Conservation (phyloP, 768 basidiomycete genomes). For the Suillus ampliporus region DNA sequence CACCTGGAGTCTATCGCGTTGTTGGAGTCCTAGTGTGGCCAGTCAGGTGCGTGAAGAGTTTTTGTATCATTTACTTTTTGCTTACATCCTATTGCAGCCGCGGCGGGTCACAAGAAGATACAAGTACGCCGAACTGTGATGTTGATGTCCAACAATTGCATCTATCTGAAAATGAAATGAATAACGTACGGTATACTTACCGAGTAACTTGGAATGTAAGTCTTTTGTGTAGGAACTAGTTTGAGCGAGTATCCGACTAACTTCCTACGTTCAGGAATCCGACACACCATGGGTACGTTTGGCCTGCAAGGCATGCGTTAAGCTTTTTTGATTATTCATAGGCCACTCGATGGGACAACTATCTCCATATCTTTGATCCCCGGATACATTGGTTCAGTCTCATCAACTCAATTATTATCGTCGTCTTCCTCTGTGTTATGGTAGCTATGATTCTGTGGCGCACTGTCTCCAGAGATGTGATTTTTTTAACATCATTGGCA, state of each 20-base stretch:
- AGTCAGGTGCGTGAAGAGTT: conserved; percentile 38
- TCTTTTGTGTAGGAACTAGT: conserved; percentile 13
- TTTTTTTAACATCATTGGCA: conserved; percentile 27
- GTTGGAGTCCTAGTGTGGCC: conserved; percentile 95
- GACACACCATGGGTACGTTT: conserved; percentile 77
- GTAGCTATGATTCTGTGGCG: conserved; percentile 89
- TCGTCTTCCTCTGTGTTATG: conserved; percentile 90
- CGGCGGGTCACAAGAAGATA: conserved; percentile 59
- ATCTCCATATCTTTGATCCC: conserved; percentile 92
- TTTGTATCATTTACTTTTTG: background rate
- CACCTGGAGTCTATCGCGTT: conserved; percentile 75
- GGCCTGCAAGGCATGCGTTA: background rate
- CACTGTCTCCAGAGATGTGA: conserved; percentile 86
- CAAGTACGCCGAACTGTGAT: conserved; percentile 56
- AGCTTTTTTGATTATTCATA: conserved; percentile 37
- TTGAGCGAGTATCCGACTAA: background rate
- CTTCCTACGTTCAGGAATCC: conserved; percentile 60
- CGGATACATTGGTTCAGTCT: conserved; percentile 97
- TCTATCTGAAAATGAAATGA: conserved; percentile 63
- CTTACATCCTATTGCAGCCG: conserved; percentile 47
- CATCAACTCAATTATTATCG: conserved; percentile 91
- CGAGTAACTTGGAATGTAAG: conserved; percentile 85
- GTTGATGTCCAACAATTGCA: conserved; percentile 52
- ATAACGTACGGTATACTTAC: conserved; percentile 85
- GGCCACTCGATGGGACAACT: conserved; percentile 97